phyloP scores from a whole-genome alignment of 2,329 filamentous ascomycete species.

The Penicillium sp. region DNA sequence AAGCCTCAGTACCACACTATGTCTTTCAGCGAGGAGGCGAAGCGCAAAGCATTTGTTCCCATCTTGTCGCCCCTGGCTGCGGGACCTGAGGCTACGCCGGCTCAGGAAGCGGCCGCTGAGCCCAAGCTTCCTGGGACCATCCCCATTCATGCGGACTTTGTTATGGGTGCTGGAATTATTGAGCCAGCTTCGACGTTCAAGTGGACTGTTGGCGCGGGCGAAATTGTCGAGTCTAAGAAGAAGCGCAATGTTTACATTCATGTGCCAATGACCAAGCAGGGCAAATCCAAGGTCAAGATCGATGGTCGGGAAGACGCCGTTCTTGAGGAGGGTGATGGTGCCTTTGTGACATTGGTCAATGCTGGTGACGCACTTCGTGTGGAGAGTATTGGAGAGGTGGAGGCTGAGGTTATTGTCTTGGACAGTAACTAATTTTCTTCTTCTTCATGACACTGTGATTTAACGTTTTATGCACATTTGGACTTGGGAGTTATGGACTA shows the following conservation, averaged over 20 bases:
- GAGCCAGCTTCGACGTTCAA: slow-evolving; percentile 65
- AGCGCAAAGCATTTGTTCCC: slow-evolving; percentile 68
- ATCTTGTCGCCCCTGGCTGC: slow-evolving; percentile 75
- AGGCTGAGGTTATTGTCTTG: slow-evolving; percentile 69
- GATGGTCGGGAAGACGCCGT: slow-evolving; percentile 67
- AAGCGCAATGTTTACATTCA: slow-evolving; percentile 76
- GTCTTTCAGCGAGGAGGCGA: slow-evolving; percentile 71
- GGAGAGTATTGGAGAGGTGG: slow-evolving; percentile 67
- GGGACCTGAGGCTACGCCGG: slow-evolving; percentile 61
- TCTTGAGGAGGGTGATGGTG: slow-evolving; percentile 76
- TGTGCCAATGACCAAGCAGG: slow-evolving; percentile 74
- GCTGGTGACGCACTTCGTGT: slow-evolving; percentile 65
- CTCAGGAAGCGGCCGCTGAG: slow-evolving; percentile 65
- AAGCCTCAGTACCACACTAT: slow-evolving; percentile 75
- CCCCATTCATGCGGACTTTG: slow-evolving; percentile 79
- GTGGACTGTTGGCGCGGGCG: slow-evolving; percentile 67
- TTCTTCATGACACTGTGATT: background rate
- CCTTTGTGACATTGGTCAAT: slow-evolving; percentile 68
- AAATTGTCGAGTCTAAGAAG: slow-evolving; percentile 41
- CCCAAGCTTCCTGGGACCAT: slow-evolving; percentile 68
- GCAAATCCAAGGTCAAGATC: slow-evolving; percentile 70
- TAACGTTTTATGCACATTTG: background rate
- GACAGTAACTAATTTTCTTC: slow-evolving; percentile 56
- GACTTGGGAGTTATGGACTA: background rate
- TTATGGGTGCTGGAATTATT: slow-evolving; percentile 78